Conservation (phyloP, 768 basidiomycete species). For the Panaeolus cyanescens region DNA sequence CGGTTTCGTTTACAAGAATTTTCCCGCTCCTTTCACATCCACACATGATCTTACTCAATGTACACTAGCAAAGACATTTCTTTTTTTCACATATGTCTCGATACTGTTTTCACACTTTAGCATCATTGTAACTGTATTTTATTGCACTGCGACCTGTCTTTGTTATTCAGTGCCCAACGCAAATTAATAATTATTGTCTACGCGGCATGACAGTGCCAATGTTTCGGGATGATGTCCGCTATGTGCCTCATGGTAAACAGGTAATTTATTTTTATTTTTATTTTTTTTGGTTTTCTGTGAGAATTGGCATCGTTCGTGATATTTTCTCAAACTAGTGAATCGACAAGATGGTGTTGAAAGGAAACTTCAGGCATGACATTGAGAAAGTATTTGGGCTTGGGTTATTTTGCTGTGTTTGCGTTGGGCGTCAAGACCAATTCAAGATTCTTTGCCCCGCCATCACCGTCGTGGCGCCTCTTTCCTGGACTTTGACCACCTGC, state of each 20-base stretch:
- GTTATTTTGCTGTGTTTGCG: background rate
- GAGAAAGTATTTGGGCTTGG: background rate
- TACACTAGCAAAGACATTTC: background rate
- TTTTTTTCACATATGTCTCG: background rate
- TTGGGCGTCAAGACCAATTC: background rate
- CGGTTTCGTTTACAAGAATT: background rate
- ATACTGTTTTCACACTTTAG: background rate
- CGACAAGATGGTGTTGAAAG: too few species aligned
- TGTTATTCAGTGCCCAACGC: background rate
- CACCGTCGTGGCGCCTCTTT: background rate
- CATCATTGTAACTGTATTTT: background rate
- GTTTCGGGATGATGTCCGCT: background rate
- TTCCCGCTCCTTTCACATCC: background rate
- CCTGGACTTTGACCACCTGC: background rate
- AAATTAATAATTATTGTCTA: constrained; percentile 2
- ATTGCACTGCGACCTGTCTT: background rate
- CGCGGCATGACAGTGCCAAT: background rate
- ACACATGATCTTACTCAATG: background rate
- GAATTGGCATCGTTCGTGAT: too few species aligned
- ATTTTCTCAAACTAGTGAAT: too few species aligned
- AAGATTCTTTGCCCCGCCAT: background rate
- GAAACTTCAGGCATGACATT: too few species aligned
- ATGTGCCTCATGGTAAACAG: background rate
- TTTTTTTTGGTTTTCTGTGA: background rate
- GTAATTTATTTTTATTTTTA: background rate